Percentiles rank a stretch among this genome's conserved stretches.
Conservation (phyloP, 768 basidiomycete genomes). For the Pleurotus cornucopiae region DNA sequence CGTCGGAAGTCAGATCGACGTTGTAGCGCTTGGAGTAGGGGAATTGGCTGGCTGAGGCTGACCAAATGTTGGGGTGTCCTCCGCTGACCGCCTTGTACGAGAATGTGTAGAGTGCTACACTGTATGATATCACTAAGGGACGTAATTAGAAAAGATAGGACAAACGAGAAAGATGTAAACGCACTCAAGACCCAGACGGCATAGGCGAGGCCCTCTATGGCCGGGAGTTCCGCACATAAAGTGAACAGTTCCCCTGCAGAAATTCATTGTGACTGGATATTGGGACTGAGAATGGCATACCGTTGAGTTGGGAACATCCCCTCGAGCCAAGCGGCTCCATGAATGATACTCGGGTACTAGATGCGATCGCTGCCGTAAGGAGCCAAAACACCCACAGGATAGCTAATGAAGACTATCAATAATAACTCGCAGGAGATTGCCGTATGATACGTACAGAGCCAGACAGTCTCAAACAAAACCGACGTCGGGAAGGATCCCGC, state of each 20-base stretch:
- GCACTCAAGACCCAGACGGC: not conserved
- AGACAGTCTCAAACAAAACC: not conserved
- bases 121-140: slow-evolving; percentile 9
- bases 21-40: not conserved
- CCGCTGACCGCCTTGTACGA: slow-evolving; percentile 8
- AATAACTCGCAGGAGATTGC: not conserved
- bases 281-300: not conserved
- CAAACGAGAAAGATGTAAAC: not conserved
- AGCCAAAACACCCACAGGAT: not conserved
- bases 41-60: not conserved
- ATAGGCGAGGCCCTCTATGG: not conserved
- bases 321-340: not conserved
- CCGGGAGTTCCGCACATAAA: not conserved
- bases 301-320: not conserved
- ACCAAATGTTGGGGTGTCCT: slow-evolving; percentile 9
- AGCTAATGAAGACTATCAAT: not conserved
- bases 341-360: not conserved
- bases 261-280: not conserved
- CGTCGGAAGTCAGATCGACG: no score
- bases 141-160: not conserved
- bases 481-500: not conserved
- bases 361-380: not conserved
- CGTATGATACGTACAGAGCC: not conserved
- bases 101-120: slow-evolving; percentile 9
- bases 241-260: not conserved